Conservation (phyloP, 441 rosid genomes). For the Populus hybrid region DNA sequence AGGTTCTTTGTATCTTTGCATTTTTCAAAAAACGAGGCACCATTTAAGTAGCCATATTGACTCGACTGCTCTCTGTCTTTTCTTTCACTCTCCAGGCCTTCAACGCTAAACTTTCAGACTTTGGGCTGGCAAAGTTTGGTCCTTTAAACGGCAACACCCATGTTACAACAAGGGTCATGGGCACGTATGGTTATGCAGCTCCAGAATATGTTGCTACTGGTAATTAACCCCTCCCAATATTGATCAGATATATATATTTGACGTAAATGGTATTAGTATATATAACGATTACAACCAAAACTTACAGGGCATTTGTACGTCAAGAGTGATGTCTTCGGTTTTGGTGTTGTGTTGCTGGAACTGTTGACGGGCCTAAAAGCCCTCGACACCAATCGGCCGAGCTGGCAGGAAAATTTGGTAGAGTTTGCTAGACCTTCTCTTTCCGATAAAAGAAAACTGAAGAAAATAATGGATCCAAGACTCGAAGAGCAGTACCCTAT, state of each 20-base stretch:
- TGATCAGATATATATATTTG: no score
- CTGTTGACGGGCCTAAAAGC: constrained; percentile 67
- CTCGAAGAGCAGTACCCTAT: constrained; percentile 54
- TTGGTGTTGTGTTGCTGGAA: constrained; percentile 83
- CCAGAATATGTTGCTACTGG: constrained; percentile 86
- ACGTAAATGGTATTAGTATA: neutral
- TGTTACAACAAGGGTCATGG: constrained; percentile 69
- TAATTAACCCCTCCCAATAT: constrained; percentile 5
- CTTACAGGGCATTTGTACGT: constrained; percentile 74
- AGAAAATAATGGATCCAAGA: constrained; percentile 65
- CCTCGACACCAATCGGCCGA: constrained; percentile 55
- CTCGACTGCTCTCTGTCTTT: neutral
- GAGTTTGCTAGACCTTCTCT: constrained; percentile 61
- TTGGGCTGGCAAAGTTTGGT: constrained; percentile 77
- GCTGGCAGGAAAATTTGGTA: constrained; percentile 40
- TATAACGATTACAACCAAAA: neutral
- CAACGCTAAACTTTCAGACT: constrained; percentile 80
- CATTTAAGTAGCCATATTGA: neutral
- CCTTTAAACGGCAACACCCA: constrained; percentile 70
- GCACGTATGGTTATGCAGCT: constrained; percentile 86
- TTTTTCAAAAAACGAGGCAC: neutral
- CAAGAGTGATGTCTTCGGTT: constrained; percentile 84
- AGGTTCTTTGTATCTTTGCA: neutral
- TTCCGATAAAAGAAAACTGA: constrained; percentile 42
- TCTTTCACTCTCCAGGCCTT: constrained; percentile 40